Evolutionary conservation across 805 yeast species (phyloP), one percentile per base, ranked within the genome.

Genomic region (Candida pini): DNA sequence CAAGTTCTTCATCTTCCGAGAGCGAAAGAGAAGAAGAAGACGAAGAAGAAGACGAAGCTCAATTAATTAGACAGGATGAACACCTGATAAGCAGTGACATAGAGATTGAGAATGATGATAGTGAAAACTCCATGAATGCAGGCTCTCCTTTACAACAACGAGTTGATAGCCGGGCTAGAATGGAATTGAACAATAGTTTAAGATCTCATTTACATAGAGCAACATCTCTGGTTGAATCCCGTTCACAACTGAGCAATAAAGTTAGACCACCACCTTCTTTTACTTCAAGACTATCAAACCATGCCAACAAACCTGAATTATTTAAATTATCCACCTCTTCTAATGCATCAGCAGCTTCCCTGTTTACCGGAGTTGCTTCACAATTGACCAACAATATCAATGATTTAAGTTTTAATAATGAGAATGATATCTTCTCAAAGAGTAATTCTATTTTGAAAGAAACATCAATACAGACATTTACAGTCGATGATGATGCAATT

Each of bases 401-500:
- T 33, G 54, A 44, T 8, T 38, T 53, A 18, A 33, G 40, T 9
- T 48, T 53, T 31, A 37, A 39, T 17, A 12, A 31, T 3, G 27
- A 23, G 15, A 29, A 28, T 13, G 33, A 23, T 10, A 38, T 36
- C 16, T 39, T 45, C 30, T 31, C 33, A 9, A 19, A 43, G 13
- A 42, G 41, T 17, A 56, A 56, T 32, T 51, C 59, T 1, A 41
- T 46, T 2, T 30, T 56, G 14, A 28, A 45, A 8, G 50, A 54
- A 32, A 57, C 71, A 7, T 43, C 54, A 19, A 56, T 74, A 4
- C 59, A 63, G 33, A 64, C 75, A 5, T 70, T 69, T 40, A 48
- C 53, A 18, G 67, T 67, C 34, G 58, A 64, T 32, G 65, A 73
- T 42, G 88, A 83, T 53, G 69, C 79, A n/a, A 69, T 84, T 33